Evolutionary conservation across 805 yeast genomes (phyloP), one percentile per base, ranked within the genome.

Genomic region (Aciculoconidium aculeatum): DNA sequence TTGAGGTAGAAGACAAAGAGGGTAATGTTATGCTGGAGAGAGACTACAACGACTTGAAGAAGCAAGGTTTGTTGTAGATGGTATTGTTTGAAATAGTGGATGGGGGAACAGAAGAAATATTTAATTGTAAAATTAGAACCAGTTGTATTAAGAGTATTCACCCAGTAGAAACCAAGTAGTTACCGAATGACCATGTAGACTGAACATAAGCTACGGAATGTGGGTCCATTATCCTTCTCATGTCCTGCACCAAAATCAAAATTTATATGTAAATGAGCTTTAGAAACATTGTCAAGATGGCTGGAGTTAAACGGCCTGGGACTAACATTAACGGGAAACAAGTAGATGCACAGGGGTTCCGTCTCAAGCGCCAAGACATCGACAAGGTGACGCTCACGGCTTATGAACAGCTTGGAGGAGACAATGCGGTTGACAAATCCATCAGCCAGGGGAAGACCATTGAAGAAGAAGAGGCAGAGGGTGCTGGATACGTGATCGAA

Each of bases 1-100:
- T 80, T 8, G 95, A 92, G 53, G 82, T 88, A 19, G 97, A 90
- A 51, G 97, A 92, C 49, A 80, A 75, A 1, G 87, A 85, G 11
- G 98, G 97, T 7, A 90, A 92, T 49, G 95, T 85, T 10, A 81
- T 90, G 94, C 72, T 81, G 18, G 80, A 77, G 42, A 74, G 75
- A 42, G 88, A 85, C 23, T 90, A 84, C 53, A 67, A 77, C 11
- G 96, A 92, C 41, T 65, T 90, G 50, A 83, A 85, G 56, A 80
- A 75, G 41, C 97, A 90, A 58, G 97, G 96, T 0, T 61, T 90
- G 28, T 43, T 86, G 17, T 87, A 58, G 20, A 35, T 18, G n/a
- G 13, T 2, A 16, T 23, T n/a, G n/a, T n/a, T n/a, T n/a, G n/a
- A n/a, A n/a, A n/a, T n/a, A n/a, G n/a, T n/a, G n/a, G n/a, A n/a